Evolutionary conservation across 2,329 filamentous ascomycete genomes (phyloP), one percentile per base, ranked within the genome.

Genomic region (Aspergillus niger): DNA sequence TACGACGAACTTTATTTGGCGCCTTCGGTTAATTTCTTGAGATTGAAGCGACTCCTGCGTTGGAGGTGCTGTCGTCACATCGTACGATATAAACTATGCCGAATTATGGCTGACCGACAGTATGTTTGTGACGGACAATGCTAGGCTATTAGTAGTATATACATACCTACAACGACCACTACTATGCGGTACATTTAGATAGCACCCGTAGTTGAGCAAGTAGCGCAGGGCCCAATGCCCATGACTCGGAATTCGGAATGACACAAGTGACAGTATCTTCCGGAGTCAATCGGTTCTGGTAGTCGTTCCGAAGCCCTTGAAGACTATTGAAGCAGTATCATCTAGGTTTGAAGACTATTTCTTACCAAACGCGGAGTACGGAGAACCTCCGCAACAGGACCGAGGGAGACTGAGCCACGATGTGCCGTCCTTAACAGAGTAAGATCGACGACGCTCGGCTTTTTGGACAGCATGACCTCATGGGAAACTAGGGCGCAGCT

Each of bases 381-480:
- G 44, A 49, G 44, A 13, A 49, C 26, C 32, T 30, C 47, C 24
- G 24, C 26, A 15, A 15, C 44, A 36, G 11, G 10, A 36, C 11
- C 32, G 5, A 36, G 32, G 32, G 4, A 36, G 13, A 26, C 44
- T 49, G 10, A 28, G 47, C 47, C 47, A 50, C 47, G 26, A 32
- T 50, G n/a, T 50, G 32, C 32, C n/a, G 47, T 30, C 47, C 47
- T 17, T 7, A 41, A 36, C 8, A 55, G 53, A 20, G 38, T 15
- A 55, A 13, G 53, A 47, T 47, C 53, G 36, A 44, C 53, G n/a
- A 15, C 26, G 30, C 41, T 43, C 53, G n/a, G n/a, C 39, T 32
- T 36, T 30, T 41, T 22, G 6, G 56, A 43, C 26, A 36, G 36
- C 24, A 51, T 58, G 56, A 58, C 56, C 38, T 43, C 47, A 58